These are phyloP conservation scores for Salix exigua DNA, from an alignment of 345 rosid genomes.

Conservation along the genomic window DNA sequence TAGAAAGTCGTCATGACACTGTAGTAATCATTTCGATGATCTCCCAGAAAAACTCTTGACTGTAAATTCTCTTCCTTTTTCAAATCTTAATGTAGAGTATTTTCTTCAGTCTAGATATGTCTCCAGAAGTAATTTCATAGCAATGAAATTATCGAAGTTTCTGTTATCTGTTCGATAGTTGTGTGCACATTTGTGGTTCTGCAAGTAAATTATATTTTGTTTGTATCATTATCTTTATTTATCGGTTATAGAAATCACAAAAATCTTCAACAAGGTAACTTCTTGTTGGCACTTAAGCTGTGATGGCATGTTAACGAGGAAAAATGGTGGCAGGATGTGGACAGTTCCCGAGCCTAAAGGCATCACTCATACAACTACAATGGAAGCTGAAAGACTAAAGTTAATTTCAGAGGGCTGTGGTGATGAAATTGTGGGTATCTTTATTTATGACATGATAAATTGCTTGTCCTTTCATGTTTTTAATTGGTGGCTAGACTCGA, in stretches of 20 bases:
- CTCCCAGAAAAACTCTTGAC: too few relatives aligned
- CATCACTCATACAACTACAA: conserved; percentile 48
- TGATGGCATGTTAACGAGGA: conserved; percentile 7
- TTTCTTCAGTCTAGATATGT: too few relatives aligned
- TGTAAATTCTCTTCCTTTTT: too few relatives aligned
- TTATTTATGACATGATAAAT: background rate
- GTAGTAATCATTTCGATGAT: too few relatives aligned
- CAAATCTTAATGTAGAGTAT: too few relatives aligned
- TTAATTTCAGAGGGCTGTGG: conserved; percentile 76
- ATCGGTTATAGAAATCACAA: background rate
- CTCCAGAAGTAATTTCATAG: background rate
- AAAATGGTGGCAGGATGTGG: conserved; percentile 60
- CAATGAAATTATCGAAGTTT: background rate
- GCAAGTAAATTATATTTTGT: background rate
- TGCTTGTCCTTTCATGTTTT: background rate
- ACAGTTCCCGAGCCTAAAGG: conserved; percentile 62
- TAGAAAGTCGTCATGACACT: too few relatives aligned
- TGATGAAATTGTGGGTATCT: conserved; percentile 56
- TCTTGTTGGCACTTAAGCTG: background rate
- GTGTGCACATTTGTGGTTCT: background rate
- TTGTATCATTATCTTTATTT: too few relatives aligned
- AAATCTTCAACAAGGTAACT: background rate
- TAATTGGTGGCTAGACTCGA: background rate
- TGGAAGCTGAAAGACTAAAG: conserved; percentile 69
- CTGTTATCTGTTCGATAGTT: background rate